Evolutionary conservation across 139 green algal genomes (phyloP).

Genomic region (Picochlorum costavermella): DNA sequence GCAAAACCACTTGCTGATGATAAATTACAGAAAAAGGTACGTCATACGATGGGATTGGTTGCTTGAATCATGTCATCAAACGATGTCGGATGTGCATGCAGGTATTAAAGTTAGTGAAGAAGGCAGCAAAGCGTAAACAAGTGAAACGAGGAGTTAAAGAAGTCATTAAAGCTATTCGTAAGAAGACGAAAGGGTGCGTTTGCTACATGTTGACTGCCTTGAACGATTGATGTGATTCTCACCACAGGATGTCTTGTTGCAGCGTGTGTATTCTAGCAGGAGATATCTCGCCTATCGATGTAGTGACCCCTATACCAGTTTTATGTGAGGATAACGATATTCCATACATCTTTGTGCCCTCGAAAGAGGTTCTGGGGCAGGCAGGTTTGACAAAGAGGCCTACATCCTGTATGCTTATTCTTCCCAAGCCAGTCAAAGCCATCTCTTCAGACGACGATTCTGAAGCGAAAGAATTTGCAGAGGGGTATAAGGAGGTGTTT

Average conservation of each 20-base stretch:
- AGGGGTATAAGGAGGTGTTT: constrained; percentile 19
- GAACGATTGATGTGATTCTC: not conserved
- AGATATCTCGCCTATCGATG: constrained; percentile 96
- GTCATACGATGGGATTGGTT: not conserved
- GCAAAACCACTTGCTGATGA: constrained; percentile 86
- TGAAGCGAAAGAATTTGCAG: constrained; percentile 21
- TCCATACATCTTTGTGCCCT: constrained; percentile 95
- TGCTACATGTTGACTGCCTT: not conserved
- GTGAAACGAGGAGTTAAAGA: constrained; percentile 96
- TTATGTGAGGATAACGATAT: constrained; percentile 91
- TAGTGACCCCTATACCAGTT: constrained; percentile 93
- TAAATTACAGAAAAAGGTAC: constrained; percentile 85
- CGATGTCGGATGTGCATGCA: constrained; percentile 12
- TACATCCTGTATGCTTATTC: constrained; percentile 94
- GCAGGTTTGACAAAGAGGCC: constrained; percentile 93
- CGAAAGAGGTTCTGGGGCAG: constrained; percentile 88
- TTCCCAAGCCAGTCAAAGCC: constrained; percentile 49
- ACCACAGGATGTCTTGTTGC: constrained; percentile 10
- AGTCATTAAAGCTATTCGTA: constrained; percentile 94
- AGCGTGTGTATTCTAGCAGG: constrained; percentile 91
- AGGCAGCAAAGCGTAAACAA: constrained; percentile 90
- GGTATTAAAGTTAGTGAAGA: constrained; percentile 83
- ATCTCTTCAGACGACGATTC: constrained; percentile 11
- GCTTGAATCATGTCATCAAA: constrained; percentile 15
- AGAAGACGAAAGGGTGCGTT: constrained; percentile 79